A percentile compares a stretch with the other conserved stretches of the same genome.
Evolutionary conservation across 179 eudicot genomes (phyloP).

Genomic region (Spinacia oleracea): DNA sequence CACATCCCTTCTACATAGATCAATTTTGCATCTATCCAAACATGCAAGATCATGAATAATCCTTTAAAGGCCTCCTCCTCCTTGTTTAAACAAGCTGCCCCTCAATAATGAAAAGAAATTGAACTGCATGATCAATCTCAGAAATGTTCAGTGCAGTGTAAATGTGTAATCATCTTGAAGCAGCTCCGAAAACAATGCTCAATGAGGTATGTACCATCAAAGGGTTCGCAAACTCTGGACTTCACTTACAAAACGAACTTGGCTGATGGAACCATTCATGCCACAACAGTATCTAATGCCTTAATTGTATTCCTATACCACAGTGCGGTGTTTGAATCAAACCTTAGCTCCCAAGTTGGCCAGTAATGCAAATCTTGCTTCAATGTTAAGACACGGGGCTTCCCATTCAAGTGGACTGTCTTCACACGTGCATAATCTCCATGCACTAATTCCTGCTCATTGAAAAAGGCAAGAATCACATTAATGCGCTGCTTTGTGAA

Average conservation of each 20-base stretch:
- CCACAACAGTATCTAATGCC: conserved; percentile 40
- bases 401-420: conserved; percentile 86
- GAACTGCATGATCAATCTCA: neutral
- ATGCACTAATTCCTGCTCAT: conserved; percentile 63
- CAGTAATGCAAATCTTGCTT: conserved; percentile 98
- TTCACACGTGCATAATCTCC: conserved; percentile 80
- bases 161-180: neutral
- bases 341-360: conserved; percentile 96
- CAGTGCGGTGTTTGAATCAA: conserved; percentile 64
- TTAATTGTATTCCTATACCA: conserved; percentile 75
- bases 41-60: neutral
- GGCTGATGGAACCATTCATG: conserved; percentile 23
- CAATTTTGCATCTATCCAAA: neutral
- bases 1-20: neutral
- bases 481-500: neutral
- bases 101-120: neutral
- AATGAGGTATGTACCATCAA: neutral
- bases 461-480: neutral
- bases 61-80: neutral
- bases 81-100: neutral
- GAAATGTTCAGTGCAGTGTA: neutral
- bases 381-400: conserved; percentile 83
- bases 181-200: conserved; percentile 7
- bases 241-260: neutral
- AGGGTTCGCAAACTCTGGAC: neutral